phyloP scores from a whole-genome alignment of 805 yeast species.

The Dipodascopsis tothii region DNA sequence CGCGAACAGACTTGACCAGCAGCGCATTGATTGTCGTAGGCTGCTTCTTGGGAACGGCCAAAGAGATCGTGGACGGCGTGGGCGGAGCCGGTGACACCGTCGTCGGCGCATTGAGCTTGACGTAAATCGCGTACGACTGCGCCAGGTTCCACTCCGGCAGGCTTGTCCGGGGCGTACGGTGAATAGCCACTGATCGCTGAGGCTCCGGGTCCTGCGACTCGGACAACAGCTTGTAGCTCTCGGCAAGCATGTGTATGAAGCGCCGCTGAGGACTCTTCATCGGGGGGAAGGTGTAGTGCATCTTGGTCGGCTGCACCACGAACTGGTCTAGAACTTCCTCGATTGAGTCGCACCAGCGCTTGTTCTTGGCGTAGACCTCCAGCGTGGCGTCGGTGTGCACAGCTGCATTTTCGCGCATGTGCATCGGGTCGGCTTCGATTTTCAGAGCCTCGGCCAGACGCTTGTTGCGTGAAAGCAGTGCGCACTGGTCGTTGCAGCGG shows the following conservation, averaged over 20 bases:
- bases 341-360: constrained; percentile 59
- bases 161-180: constrained; percentile 25
- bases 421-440: constrained; percentile 29
- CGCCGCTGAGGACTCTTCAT: constrained; percentile 63
- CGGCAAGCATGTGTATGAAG: constrained; percentile 64
- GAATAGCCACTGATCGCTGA: constrained; percentile 59
- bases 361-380: constrained; percentile 47
- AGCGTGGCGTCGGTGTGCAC: constrained; percentile 43
- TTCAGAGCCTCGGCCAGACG: constrained; percentile 58
- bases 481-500: constrained; percentile 69
- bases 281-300: constrained; percentile 57
- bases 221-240: constrained; percentile 48
- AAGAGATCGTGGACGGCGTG: not conserved
- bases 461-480: constrained; percentile 49
- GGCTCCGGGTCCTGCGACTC: constrained; percentile 84
- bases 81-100: too few relatives aligned
- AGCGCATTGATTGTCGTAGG: constrained; percentile 18
- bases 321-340: constrained; percentile 49
- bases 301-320: constrained; percentile 33
- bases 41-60: constrained; percentile 3
- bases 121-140: constrained; percentile 10
- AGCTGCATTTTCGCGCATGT: constrained; percentile 25
- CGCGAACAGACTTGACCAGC: constrained; percentile 12
- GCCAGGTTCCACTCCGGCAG: constrained; percentile 17
- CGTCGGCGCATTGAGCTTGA: constrained; percentile 1